These are phyloP conservation scores for Echinochloa phyllopogon DNA, from an alignment of 176 grass and related monocot species.

Conservation along the genomic window DNA sequence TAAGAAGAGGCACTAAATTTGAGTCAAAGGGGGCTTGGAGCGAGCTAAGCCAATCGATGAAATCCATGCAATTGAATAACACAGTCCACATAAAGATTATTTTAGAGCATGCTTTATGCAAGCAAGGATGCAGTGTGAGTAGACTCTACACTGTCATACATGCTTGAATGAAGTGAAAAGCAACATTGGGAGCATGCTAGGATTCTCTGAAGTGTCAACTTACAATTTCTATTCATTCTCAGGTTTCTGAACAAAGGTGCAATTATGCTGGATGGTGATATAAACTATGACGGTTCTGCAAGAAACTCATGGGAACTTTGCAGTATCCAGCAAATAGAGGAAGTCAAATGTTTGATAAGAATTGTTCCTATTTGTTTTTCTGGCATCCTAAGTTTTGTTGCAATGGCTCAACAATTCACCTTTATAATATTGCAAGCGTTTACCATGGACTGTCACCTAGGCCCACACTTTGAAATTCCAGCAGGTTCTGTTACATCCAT, in stretches of 20 bases:
- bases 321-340: constrained; percentile 81
- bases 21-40: neutral
- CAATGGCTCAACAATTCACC: constrained; percentile 69
- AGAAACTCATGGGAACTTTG: constrained; percentile 67
- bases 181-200: constrained; percentile 3
- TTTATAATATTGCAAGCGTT: constrained; percentile 65
- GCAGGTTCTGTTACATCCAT: constrained; percentile 61
- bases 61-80: constrained; percentile 13
- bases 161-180: constrained; percentile 22
- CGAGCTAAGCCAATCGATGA: neutral
- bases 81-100: neutral
- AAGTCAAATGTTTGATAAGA: constrained; percentile 78
- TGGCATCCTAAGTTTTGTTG: constrained; percentile 64
- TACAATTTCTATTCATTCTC: constrained; percentile 26
- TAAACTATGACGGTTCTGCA: constrained; percentile 52
- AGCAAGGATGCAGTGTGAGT: neutral
- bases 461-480: constrained; percentile 66
- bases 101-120: neutral
- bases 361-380: constrained; percentile 76
- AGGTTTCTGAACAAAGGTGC: constrained; percentile 81
- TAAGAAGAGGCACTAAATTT: neutral
- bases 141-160: neutral
- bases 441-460: constrained; percentile 66
- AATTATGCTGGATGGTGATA: constrained; percentile 58
- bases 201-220: neutral